Evolutionary conservation across 352 stramenopile genomes (phyloP).

Genomic region (Phytophthora niederhauseri): DNA sequence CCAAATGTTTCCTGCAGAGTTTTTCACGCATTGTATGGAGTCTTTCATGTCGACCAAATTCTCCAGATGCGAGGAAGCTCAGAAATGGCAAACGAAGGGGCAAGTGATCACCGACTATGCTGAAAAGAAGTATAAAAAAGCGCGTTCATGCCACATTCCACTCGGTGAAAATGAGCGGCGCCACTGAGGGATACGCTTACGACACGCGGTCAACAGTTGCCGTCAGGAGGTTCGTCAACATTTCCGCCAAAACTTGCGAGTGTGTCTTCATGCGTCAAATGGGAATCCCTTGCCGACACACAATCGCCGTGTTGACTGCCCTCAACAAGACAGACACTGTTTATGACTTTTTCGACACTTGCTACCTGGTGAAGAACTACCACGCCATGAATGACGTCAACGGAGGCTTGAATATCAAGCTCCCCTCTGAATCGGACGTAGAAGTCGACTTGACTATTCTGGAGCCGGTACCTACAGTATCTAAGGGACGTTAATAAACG

Average conservation of each 20-base stretch:
- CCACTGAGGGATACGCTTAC: neutral
- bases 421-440: neutral
- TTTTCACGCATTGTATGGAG: neutral
- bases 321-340: neutral
- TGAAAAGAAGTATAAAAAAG: neutral
- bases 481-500: too few relatives aligned
- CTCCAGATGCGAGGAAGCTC: neutral
- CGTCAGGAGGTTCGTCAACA: too few relatives aligned
- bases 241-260: neutral
- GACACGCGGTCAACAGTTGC: neutral
- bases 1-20: neutral
- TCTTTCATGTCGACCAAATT: neutral
- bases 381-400: neutral
- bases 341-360: neutral
- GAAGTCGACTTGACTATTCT: too few relatives aligned
- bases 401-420: neutral
- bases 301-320: neutral
- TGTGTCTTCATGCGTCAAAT: neutral
- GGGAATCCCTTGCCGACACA: neutral
- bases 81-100: neutral
- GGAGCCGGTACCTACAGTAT: too few relatives aligned
- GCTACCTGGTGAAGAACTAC: neutral
- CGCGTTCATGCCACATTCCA: neutral
- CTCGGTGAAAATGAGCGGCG: neutral
- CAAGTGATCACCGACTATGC: neutral